Base-by-base conservation (phyloP, 768 basidiomycete genomes). In the Phlebiopsis flavidoalba region DNA sequence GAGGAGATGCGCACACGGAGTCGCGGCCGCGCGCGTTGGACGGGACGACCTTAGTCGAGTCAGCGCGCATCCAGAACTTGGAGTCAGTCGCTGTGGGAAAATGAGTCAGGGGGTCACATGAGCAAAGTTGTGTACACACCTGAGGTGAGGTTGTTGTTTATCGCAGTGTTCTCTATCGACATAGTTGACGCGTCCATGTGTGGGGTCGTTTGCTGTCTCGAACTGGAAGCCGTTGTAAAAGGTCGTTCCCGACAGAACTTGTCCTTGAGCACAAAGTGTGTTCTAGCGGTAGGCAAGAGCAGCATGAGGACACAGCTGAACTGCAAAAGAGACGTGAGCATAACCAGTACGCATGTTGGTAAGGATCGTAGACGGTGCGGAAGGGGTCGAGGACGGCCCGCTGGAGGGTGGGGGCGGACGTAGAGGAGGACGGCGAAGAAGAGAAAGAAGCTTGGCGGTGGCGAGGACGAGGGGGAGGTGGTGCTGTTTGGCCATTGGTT, bases 121-220 rank as follows among this genome's bases (percentile, higher is more conserved):
- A 45, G 6, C 45, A 48, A 51, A 51, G 33, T 14, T 36, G 31
- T 21, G 33, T 24, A 40, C 26, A 24, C 49, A 82, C 84, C 81
- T 59, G 69, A 79, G 8, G 84, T 73, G 35, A 86, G 73, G 58
- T 81, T 81, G 0, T 68, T 67, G 0, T 53, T 19, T n/a, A 73
- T 53, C 0, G 85, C 81, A 1, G 78, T 77, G 15, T 61, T 53
- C 64, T 75, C n/a, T 63, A 61, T 79, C 75, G 36, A 86, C 76
- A 62, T 84, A 87, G 70, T 86, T 81, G 60, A 85, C 83, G 54
- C 81, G 73, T n/a, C 86, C 86, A 62, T 86, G 81, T 0, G 86
- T 88, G n/a, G 84, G 85, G 67, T 88, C 86, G 59, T 78, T 66
- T 26, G 69, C 57, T 8, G 77, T 79, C 63, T 83, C 76, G 80